A percentile compares a stretch with the other conserved stretches of the same genome.
Evolutionary conservation across 805 yeast genomes (phyloP).

Genomic region (Kazachstania taianensis): DNA sequence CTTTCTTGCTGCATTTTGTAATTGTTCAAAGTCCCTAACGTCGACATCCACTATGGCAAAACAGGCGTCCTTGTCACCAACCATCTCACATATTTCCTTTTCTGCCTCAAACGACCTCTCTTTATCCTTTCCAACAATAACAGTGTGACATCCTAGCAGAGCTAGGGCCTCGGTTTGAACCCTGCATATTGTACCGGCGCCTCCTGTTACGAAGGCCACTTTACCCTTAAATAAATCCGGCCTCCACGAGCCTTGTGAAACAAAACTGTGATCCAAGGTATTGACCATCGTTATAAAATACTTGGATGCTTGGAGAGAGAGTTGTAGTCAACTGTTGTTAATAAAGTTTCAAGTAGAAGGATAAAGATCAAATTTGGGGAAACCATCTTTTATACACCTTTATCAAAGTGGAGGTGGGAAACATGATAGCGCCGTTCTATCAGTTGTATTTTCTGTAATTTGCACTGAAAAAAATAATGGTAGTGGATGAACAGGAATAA

Average conservation of each 20-base stretch:
- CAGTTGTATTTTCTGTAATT: no score
- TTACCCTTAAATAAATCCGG: slow-evolving; percentile 69
- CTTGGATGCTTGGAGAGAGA: no score
- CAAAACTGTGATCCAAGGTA: slow-evolving; percentile 23
- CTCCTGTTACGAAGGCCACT: slow-evolving; percentile 88
- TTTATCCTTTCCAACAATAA: slow-evolving; percentile 68
- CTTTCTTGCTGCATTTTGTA: slow-evolving; percentile 50
- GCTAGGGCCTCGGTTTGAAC: slow-evolving; percentile 83
- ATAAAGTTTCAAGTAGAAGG: no score
- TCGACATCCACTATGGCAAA: slow-evolving; percentile 65
- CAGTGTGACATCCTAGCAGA: slow-evolving; percentile 76
- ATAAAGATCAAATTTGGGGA: no score
- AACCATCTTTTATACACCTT: no score
- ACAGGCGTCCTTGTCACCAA: slow-evolving; percentile 35
- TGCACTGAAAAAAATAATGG: no score
- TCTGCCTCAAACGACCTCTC: slow-evolving; percentile 63
- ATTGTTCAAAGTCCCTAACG: slow-evolving; percentile 58
- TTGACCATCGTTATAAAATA: slow-evolving; percentile 18
- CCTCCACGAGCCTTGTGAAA: slow-evolving; percentile 33
- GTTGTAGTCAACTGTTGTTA: no score
- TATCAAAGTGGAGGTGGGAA: no score
- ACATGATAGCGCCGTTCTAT: no score
- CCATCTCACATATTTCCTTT: slow-evolving; percentile 43
- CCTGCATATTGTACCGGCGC: slow-evolving; percentile 92
- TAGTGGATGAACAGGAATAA: no score